Conservation (phyloP, 306 rosid species). For the Rubus idaeus region DNA sequence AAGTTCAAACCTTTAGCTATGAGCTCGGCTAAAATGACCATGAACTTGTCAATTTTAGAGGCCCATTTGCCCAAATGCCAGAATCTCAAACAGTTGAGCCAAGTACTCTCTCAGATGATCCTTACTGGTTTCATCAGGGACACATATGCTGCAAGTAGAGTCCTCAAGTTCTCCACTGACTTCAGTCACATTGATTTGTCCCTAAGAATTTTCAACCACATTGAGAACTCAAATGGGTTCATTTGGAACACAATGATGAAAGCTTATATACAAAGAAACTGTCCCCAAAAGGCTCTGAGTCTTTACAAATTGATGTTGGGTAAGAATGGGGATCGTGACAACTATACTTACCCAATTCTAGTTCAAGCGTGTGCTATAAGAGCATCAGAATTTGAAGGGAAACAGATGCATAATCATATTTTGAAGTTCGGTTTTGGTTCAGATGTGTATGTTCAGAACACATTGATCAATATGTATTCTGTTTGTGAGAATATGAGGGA, state of each 20-base stretch:
- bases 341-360: constrained; percentile 66
- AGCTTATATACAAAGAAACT: constrained; percentile 46
- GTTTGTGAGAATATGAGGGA: constrained; percentile 54
- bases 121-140: constrained; percentile 58
- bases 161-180: constrained; percentile 48
- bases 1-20: background rate
- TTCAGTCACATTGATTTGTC: constrained; percentile 45
- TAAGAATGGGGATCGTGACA: constrained; percentile 33
- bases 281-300: constrained; percentile 39
- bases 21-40: constrained; percentile 34
- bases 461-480: constrained; percentile 60
- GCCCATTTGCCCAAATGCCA: constrained; percentile 42
- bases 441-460: constrained; percentile 65
- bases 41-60: constrained; percentile 47
- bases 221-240: constrained; percentile 60
- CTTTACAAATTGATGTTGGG: constrained; percentile 42
- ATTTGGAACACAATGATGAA: constrained; percentile 82
- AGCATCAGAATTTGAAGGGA: constrained; percentile 50
- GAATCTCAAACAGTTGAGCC: constrained; percentile 44
- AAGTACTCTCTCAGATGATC: constrained; percentile 65
- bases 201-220: constrained; percentile 43
- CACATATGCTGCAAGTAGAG: constrained; percentile 66
- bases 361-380: constrained; percentile 61
- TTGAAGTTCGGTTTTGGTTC: constrained; percentile 54
- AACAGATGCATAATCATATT: constrained; percentile 53